phyloP scores from a whole-genome alignment of 2,329 filamentous ascomycete species.

The Aspergillus fijiensis region DNA sequence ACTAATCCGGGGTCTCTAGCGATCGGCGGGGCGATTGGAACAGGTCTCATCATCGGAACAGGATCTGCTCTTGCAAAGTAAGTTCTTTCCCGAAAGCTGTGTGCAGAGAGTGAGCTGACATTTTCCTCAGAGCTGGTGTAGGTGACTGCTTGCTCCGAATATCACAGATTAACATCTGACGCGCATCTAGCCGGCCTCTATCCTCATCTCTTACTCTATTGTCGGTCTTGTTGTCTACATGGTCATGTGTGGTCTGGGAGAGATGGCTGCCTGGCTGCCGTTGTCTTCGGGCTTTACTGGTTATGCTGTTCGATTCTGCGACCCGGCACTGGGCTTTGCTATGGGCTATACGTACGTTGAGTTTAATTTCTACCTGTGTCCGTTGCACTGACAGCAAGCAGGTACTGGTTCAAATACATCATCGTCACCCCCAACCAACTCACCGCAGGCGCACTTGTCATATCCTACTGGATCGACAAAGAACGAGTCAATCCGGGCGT shows the following conservation, averaged over 20 bases:
- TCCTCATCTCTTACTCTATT: constrained; percentile 46
- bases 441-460: constrained; percentile 74
- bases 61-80: constrained; percentile 40
- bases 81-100: constrained; percentile 8
- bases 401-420: constrained; percentile 72
- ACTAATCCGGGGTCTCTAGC: constrained; percentile 25
- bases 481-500: constrained; percentile 72
- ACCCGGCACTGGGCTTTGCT: constrained; percentile 77
- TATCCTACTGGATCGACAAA: constrained; percentile 71
- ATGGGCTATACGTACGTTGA: constrained; percentile 65
- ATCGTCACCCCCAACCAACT: constrained; percentile 83
- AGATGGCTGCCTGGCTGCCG: constrained; percentile 83
- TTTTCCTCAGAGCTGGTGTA: constrained; percentile 35
- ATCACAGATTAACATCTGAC: neutral
- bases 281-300: constrained; percentile 76
- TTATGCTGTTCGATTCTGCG: constrained; percentile 75
- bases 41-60: constrained; percentile 44
- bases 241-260: constrained; percentile 78
- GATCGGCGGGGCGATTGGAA: constrained; percentile 46
- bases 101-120: neutral
- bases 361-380: neutral
- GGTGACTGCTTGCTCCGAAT: constrained; percentile 16
- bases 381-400: constrained; percentile 16
- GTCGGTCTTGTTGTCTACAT: constrained; percentile 66
- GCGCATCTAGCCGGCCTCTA: constrained; percentile 36